phyloP scores from a whole-genome alignment of 2,329 filamentous ascomycete genomes.

The Calcarisporium arbuscula region DNA sequence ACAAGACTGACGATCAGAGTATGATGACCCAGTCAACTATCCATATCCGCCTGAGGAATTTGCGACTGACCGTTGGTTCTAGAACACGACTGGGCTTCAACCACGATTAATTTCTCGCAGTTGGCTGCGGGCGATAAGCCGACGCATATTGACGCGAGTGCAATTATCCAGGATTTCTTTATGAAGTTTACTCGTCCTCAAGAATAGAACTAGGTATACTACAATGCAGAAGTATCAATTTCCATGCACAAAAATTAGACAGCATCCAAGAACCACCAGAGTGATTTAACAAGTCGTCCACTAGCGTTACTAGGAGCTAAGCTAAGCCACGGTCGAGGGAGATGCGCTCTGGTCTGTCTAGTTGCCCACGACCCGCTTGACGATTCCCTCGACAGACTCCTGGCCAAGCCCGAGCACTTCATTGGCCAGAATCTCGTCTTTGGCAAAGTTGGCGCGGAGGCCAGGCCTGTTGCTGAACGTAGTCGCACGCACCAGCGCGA shows the following conservation, averaged over 20 bases:
- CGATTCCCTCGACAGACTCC: too few relatives aligned
- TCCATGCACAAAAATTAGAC: too few relatives aligned
- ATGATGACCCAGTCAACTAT: constrained; percentile 1
- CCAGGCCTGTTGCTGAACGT: constrained; percentile 6
- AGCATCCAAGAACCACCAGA: too few relatives aligned
- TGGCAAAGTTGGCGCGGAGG: constrained; percentile 10
- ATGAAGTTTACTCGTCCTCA: constrained; percentile 24
- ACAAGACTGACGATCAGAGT: constrained; percentile 35
- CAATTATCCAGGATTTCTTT: constrained; percentile 39
- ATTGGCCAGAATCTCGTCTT: constrained; percentile 9
- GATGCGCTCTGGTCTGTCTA: too few relatives aligned
- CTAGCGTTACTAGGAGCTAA: too few relatives aligned
- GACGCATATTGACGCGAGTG: constrained; percentile 35
- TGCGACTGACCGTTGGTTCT: too few relatives aligned
- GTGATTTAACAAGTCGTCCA: too few relatives aligned
- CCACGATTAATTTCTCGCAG: constrained; percentile 37
- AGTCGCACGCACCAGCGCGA: constrained; percentile 11
- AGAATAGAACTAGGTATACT: too few relatives aligned
- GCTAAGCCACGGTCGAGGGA: too few relatives aligned
- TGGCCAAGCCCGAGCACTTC: constrained; percentile 4
- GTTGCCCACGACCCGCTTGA: too few relatives aligned
- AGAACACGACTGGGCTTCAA: constrained; percentile 40
- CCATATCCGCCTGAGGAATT: constrained; percentile 1
- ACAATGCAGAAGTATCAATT: too few relatives aligned
- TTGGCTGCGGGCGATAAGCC: constrained; percentile 31